Conservation (phyloP, 148 eudicot species). For the Silene uniflora region DNA sequence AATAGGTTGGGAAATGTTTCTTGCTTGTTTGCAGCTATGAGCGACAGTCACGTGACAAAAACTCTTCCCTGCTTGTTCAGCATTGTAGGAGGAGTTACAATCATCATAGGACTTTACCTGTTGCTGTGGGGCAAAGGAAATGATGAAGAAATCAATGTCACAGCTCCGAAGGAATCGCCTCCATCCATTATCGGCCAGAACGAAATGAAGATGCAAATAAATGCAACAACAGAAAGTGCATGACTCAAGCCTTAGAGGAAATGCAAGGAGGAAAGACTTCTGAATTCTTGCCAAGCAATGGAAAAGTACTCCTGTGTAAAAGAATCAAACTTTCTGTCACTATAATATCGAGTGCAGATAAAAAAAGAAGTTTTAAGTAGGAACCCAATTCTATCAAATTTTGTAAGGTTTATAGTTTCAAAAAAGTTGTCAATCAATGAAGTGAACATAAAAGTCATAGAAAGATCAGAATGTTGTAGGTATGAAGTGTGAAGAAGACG, state of each 20-base stretch:
- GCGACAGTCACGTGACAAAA: not conserved
- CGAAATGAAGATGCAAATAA: conserved; percentile 25
- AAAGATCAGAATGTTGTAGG: not conserved
- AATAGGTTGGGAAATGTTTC: not conserved
- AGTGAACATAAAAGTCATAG: not conserved
- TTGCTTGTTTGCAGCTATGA: not conserved
- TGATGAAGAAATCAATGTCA: conserved; percentile 25
- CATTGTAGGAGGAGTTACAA: conserved; percentile 38
- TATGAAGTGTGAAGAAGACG: not conserved
- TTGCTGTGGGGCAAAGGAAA: conserved; percentile 45
- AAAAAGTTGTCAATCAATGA: not conserved
- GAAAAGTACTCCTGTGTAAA: not conserved
- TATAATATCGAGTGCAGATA: not conserved
- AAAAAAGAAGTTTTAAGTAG: not conserved
- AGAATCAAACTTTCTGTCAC: not conserved
- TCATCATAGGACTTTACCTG: conserved; percentile 41
- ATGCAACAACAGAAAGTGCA: conserved; percentile 11
- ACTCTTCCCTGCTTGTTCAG: conserved; percentile 28
- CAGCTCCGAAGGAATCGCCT: conserved; percentile 23
- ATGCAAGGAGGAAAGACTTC: conserved; percentile 10
- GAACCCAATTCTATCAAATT: not conserved
- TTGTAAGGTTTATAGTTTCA: not conserved
- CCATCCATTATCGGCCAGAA: conserved; percentile 20
- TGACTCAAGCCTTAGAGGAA: conserved; percentile 18
- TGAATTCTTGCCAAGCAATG: conserved; percentile 4